Base-by-base conservation (phyloP, 805 yeast genomes). In the Blastobotrys muscicola region DNA sequence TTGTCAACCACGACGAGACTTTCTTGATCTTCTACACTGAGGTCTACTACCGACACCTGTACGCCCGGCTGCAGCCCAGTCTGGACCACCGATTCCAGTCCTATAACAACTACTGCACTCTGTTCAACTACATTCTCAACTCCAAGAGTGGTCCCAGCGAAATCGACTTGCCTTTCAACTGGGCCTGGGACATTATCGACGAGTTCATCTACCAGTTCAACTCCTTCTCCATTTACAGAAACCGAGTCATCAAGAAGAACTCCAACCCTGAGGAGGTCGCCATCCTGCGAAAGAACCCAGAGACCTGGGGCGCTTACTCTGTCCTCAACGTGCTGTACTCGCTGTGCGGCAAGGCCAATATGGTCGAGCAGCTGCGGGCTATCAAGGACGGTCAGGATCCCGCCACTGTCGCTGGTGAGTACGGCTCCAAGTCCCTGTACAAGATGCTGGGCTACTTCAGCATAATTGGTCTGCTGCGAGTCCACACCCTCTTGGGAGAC, bases 151-250 rank as follows among this genome's bases (percentile, higher is more conserved):
- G 70, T 7, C 72, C 75, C 30, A 66, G 63, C 8, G 65, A 65
- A 32, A 62, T 71, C 46, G 75, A 71, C 51, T 55, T 71, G 39
- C 76, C 76, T 39, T 61, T 61, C 47, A 64, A 66, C 49, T 71
- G 76, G 76, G 59, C 69, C 16, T 72, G 76, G 76, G 76, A 71
- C 44, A 69, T 71, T 46, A 62, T 71, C 46, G 76, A 71, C 49
- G 76, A 71, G 56, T 72, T 71, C 55, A 70, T 71, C 54, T 71
- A 72, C 51, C 76, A 71, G 57, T 71, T 66, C 61, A 70, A 70
- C 53, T 62, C 65, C 50, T 71, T 68, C 46, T 61, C 71, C 39
- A 54, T 64, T 39, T 70, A 64, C 59, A 63, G 70, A 46, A 57
- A 66, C 29, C 62, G 68, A 44, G 55, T 62, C 37, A 53, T 66